Conservation (phyloP, 2,329 filamentous ascomycete species). For the Ophiostoma montium region DNA sequence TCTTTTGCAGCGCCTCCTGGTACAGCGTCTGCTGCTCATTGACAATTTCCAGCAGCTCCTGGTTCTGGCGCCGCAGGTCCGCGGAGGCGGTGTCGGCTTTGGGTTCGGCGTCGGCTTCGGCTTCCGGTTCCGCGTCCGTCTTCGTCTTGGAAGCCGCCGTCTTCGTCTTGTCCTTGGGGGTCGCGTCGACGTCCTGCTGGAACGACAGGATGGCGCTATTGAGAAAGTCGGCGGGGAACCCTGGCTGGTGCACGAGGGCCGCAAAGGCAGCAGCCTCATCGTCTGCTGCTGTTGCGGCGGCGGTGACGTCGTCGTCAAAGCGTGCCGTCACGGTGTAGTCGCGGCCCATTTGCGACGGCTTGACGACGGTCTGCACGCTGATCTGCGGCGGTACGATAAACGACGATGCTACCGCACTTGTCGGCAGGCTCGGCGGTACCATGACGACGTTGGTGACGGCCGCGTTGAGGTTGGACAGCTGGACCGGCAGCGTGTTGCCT, state of each 20-base stretch:
- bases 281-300: not conserved
- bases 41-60: conserved; percentile 26
- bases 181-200: conserved; percentile 19
- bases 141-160: conserved; percentile 8
- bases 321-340: conserved; percentile 54
- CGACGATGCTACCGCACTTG: conserved; percentile 9
- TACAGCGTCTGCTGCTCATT: conserved; percentile 24
- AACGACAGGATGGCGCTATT: conserved; percentile 37
- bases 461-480: conserved; percentile 59
- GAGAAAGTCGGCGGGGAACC: conserved; percentile 32
- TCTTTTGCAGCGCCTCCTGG: conserved; percentile 20
- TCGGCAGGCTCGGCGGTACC: conserved; percentile 44
- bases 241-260: conserved; percentile 30
- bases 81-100: not conserved
- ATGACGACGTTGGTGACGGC: conserved; percentile 74
- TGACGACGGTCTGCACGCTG: conserved; percentile 48
- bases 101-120: conserved; percentile 16
- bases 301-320: conserved; percentile 29
- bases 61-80: conserved; percentile 22
- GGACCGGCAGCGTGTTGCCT: conserved; percentile 36
- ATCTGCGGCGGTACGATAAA: conserved; percentile 6
- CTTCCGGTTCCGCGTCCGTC: conserved; percentile 19
- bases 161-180: not conserved
- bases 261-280: conserved; percentile 22
- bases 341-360: conserved; percentile 58